phyloP scores from a whole-genome alignment of 1,139 yeast species.

The Dujonia santamariae region DNA sequence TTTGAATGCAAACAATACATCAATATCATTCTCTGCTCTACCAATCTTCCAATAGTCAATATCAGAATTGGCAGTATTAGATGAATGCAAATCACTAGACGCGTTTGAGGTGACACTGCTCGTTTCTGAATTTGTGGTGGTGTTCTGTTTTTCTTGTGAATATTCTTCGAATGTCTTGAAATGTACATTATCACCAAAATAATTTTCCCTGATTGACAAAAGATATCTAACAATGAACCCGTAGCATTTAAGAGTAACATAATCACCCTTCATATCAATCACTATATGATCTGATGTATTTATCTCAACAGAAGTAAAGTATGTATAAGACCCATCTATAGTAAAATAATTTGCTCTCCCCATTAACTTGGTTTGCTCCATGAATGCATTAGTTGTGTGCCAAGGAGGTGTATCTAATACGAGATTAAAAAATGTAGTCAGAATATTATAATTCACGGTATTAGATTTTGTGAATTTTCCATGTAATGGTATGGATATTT shows the following conservation, averaged over 20 bases:
- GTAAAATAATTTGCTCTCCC: slow-evolving; percentile 67
- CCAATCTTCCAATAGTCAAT: slow-evolving; percentile 38
- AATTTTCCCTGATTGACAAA: slow-evolving; percentile 79
- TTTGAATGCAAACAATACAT: slow-evolving; percentile 67
- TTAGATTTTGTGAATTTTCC: slow-evolving; percentile 58
- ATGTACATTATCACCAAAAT: slow-evolving; percentile 82
- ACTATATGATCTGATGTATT: slow-evolving; percentile 69
- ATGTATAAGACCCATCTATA: slow-evolving; percentile 65
- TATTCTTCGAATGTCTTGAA: slow-evolving; percentile 87
- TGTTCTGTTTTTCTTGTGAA: slow-evolving; percentile 16
- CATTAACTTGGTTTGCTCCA: slow-evolving; percentile 52
- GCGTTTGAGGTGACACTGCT: neutral
- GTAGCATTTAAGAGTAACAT: slow-evolving; percentile 67
- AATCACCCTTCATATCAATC: slow-evolving; percentile 61
- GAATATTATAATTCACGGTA: slow-evolving; percentile 49
- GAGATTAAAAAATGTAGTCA: slow-evolving; percentile 61
- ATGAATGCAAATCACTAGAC: slow-evolving; percentile 5
- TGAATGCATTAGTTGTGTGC: slow-evolving; percentile 79
- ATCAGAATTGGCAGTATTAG: slow-evolving; percentile 11
- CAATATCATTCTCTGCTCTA: slow-evolving; percentile 70
- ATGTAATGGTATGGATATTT: slow-evolving; percentile 56
- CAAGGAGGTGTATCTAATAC: slow-evolving; percentile 81
- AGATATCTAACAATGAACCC: slow-evolving; percentile 79
- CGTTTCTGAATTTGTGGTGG: neutral
- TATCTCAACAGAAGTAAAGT: slow-evolving; percentile 54